These are phyloP conservation scores for Hericium erinaceus DNA, from an alignment of 768 basidiomycete species.

Conservation along the genomic window DNA sequence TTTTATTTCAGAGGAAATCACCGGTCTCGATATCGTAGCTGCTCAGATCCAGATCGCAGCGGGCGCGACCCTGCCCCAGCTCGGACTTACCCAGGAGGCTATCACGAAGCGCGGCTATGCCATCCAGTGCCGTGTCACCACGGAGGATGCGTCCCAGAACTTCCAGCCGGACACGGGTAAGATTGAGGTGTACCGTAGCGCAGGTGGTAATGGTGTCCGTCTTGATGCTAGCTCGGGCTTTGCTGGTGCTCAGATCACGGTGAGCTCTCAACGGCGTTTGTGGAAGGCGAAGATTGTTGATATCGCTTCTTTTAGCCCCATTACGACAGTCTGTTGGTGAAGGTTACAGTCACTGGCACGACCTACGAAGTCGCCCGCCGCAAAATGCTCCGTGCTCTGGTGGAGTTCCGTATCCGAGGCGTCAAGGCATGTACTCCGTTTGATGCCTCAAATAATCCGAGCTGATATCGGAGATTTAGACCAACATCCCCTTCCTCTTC, in stretches of 20 bases:
- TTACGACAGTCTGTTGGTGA: conserved; percentile 96
- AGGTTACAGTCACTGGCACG: conserved; percentile 90
- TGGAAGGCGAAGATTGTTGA: neutral
- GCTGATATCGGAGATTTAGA: conserved; percentile 36
- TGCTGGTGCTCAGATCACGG: conserved; percentile 97
- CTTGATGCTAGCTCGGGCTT: conserved; percentile 96
- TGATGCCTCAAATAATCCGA: neutral
- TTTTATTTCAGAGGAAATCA: conserved; percentile 79
- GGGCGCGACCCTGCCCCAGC: conserved; percentile 89
- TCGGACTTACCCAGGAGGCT: conserved; percentile 92
- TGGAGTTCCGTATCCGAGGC: conserved; percentile 98
- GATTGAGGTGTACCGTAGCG: conserved; percentile 97
- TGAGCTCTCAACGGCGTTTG: conserved; percentile 26
- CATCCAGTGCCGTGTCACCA: conserved; percentile 97
- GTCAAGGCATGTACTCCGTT: conserved; percentile 60
- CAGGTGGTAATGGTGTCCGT: conserved; percentile 97
- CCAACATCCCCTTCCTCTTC: conserved; percentile 99
- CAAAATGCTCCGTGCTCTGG: conserved; percentile 99
- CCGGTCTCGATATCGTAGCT: conserved; percentile 97
- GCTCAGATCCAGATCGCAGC: conserved; percentile 99
- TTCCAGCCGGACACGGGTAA: conserved; percentile 99
- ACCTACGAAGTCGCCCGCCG: conserved; percentile 97
- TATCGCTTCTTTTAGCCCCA: conserved; percentile 57
- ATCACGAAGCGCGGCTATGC: conserved; percentile 95
- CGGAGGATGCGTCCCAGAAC: conserved; percentile 83